A percentile compares a stretch with the other conserved stretches of the same genome.
Conservation (phyloP, 148 eudicot species). For the Fagopyrum esculentum region DNA sequence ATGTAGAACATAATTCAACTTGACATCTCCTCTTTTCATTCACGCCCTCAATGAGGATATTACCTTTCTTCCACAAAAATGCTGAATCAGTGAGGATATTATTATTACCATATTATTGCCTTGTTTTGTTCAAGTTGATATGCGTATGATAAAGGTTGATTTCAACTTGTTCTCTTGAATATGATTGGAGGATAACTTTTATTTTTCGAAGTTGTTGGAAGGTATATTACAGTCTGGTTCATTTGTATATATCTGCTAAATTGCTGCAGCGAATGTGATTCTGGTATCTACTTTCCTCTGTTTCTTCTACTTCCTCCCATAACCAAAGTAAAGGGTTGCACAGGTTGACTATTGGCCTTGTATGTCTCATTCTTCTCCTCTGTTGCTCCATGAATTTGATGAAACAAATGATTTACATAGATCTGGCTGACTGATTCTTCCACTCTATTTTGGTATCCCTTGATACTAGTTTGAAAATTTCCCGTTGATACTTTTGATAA, state of each 20-base stretch:
- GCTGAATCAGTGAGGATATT: background rate
- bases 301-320: background rate
- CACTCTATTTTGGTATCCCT: background rate
- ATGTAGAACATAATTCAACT: background rate
- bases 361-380: background rate
- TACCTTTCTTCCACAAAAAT: background rate
- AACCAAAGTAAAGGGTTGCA: background rate
- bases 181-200: background rate
- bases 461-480: background rate
- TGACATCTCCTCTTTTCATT: background rate
- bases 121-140: background rate
- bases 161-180: background rate
- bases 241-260: background rate
- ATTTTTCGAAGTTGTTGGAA: background rate
- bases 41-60: background rate
- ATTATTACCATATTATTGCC: background rate
- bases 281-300: background rate
- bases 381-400: background rate
- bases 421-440: background rate
- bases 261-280: background rate
- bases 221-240: background rate
- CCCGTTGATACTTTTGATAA: background rate
- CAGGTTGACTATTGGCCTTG: background rate
- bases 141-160: constrained; percentile 3
- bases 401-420: background rate